Conservation (phyloP, 2,329 filamentous ascomycete species). For the Emergomyces africanus region DNA sequence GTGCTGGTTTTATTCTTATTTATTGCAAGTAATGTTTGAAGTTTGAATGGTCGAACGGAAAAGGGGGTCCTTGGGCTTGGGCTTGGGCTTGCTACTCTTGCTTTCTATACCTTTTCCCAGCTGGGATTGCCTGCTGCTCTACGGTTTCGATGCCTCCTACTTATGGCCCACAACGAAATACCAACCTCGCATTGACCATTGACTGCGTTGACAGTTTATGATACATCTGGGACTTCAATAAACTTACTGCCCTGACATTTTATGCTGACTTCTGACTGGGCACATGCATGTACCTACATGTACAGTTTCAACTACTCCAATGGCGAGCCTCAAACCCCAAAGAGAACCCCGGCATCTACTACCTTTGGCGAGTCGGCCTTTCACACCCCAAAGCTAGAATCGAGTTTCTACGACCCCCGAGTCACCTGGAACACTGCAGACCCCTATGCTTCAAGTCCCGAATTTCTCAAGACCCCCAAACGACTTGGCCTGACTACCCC, state of each 20-base stretch:
- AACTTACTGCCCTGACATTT: background rate
- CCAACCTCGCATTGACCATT: too few relatives aligned
- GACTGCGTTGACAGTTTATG: background rate
- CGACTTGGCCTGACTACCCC: slow-evolving; percentile 24
- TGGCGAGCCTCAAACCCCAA: slow-evolving; percentile 36
- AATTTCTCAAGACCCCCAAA: slow-evolving; percentile 32
- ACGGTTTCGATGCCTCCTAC: background rate
- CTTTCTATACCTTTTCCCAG: too few relatives aligned
- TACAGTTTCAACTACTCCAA: slow-evolving; percentile 35
- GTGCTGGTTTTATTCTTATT: background rate
- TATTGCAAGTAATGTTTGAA: background rate
- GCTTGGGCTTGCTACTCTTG: too few relatives aligned
- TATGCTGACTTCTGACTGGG: slow-evolving; percentile 18
- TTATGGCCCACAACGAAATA: too few relatives aligned
- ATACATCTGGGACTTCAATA: background rate
- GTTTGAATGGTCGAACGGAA: background rate
- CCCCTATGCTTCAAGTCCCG: slow-evolving; percentile 35
- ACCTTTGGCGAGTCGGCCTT: slow-evolving; percentile 28
- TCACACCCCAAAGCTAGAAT: slow-evolving; percentile 35
- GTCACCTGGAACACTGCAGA: slow-evolving; percentile 36
- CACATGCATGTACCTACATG: slow-evolving; percentile 16
- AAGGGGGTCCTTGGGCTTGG: too few relatives aligned
- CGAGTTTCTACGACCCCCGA: slow-evolving; percentile 34
- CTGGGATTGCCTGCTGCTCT: background rate
- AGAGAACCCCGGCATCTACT: slow-evolving; percentile 30